phyloP scores from a whole-genome alignment of 2,329 filamentous ascomycete species.

The Pseudopyrenochaeta lycopersici region DNA sequence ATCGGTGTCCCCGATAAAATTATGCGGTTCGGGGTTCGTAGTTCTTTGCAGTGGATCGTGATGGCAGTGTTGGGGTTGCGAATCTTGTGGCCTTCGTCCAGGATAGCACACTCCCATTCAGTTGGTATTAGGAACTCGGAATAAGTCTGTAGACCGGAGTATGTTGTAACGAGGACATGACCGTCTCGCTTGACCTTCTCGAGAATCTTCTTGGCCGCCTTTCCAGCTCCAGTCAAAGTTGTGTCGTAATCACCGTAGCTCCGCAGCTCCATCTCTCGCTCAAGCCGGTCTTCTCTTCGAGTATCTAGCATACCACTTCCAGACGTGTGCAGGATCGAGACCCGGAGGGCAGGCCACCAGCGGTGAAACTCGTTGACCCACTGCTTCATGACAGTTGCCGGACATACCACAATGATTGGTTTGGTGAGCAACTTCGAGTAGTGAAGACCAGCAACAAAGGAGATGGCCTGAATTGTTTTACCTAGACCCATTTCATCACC shows the following conservation, averaged over 20 bases:
- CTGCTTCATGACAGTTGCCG: constrained; percentile 92
- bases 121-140: constrained; percentile 81
- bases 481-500: constrained; percentile 99
- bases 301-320: constrained; percentile 96
- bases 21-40: constrained; percentile 87
- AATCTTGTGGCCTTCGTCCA: constrained; percentile 98
- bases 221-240: constrained; percentile 64
- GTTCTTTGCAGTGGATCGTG: constrained; percentile 92
- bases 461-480: constrained; percentile 84
- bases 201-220: constrained; percentile 80
- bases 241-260: constrained; percentile 56
- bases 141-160: constrained; percentile 94
- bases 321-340: constrained; percentile 93
- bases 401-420: constrained; percentile 90
- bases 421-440: constrained; percentile 86
- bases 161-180: constrained; percentile 94
- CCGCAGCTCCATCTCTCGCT: constrained; percentile 66
- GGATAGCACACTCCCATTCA: constrained; percentile 90
- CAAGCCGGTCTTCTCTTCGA: constrained; percentile 65
- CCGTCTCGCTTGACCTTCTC: constrained; percentile 83
- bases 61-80: constrained; percentile 95
- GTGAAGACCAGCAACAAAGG: constrained; percentile 89
- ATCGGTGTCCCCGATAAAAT: constrained; percentile 97
- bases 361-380: constrained; percentile 99
- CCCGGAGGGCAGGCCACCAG: constrained; percentile 99